These are phyloP conservation scores for Tricholoma terreum DNA, from an alignment of 768 basidiomycete genomes.

Conservation along the genomic window DNA sequence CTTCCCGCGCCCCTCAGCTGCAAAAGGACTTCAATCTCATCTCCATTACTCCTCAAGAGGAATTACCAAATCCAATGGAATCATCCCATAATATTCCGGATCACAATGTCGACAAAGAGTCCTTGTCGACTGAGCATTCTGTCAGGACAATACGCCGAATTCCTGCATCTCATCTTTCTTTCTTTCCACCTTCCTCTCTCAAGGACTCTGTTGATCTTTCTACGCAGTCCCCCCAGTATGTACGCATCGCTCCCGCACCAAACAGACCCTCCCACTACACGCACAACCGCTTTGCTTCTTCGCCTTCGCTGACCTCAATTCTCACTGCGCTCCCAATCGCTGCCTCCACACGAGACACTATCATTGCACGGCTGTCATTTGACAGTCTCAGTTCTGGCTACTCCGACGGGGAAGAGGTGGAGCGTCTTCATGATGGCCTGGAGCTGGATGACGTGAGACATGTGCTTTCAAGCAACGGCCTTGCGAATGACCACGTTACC, in stretches of 20 bases:
- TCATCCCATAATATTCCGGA: constrained; percentile 6
- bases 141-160: constrained; percentile 40
- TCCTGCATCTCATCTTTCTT: constrained; percentile 49
- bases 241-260: not conserved
- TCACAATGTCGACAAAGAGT: constrained; percentile 4
- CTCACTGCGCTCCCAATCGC: constrained; percentile 48
- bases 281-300: constrained; percentile 26
- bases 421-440: constrained; percentile 33
- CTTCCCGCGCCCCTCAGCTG: constrained; percentile 42
- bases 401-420: constrained; percentile 35
- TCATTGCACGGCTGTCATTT: constrained; percentile 53
- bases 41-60: constrained; percentile 22
- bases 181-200: constrained; percentile 48
- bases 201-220: constrained; percentile 13
- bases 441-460: constrained; percentile 42
- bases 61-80: constrained; percentile 15
- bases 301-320: constrained; percentile 40
- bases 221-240: constrained; percentile 8
- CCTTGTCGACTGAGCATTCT: constrained; percentile 5
- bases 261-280: constrained; percentile 1
- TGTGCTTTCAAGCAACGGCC: constrained; percentile 5
- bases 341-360: constrained; percentile 52
- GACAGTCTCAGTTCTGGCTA: constrained; percentile 47
- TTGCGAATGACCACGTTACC: not conserved
- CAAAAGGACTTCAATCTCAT: constrained; percentile 24